Percentiles rank a stretch among this genome's conserved stretches.
These are phyloP conservation scores for Kwoniella heveanensis DNA, from an alignment of 768 basidiomycete genomes.

Conservation along the genomic window DNA sequence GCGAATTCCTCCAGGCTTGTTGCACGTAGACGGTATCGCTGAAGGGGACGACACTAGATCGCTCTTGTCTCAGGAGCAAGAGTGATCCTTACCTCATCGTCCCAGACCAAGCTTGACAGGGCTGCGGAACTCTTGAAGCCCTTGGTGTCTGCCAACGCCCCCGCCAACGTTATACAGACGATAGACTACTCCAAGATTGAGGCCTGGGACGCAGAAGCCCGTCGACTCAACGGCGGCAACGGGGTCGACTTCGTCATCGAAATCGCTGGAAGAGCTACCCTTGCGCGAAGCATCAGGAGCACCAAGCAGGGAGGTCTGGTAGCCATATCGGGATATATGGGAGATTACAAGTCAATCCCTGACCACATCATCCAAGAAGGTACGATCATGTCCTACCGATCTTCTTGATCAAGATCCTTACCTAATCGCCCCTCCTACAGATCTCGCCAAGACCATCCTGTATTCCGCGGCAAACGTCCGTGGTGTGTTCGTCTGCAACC, in stretches of 20 bases:
- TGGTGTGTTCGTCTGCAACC: conserved; percentile 48
- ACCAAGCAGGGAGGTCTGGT: conserved; percentile 44
- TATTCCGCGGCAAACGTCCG: conserved; percentile 56
- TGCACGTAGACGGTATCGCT: too few species aligned
- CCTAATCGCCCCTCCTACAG: conserved; percentile 18
- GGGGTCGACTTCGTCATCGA: conserved; percentile 51
- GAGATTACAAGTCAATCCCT: conserved; percentile 39
- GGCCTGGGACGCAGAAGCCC: conserved; percentile 65
- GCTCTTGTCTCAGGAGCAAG: conserved; percentile 67
- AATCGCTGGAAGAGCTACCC: conserved; percentile 43
- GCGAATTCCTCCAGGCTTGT: conserved; percentile 1
- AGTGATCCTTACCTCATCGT: conserved; percentile 70
- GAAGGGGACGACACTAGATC: conserved; percentile 58
- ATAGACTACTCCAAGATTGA: conserved; percentile 68
- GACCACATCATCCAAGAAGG: conserved; percentile 39
- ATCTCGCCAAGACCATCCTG: conserved; percentile 57
- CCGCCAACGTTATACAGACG: conserved; percentile 37
- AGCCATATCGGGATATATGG: conserved; percentile 45
- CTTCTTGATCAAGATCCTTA: background rate
- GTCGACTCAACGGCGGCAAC: conserved; percentile 54
- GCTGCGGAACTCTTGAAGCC: conserved; percentile 63
- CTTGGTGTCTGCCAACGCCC: conserved; percentile 52
- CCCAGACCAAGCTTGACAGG: conserved; percentile 63
- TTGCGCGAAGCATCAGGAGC: conserved; percentile 41
- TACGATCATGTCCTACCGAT: conserved; percentile 12